phyloP scores from a whole-genome alignment of 371 early-diverging fungal genomes.

The Lichtheimia hyalospora region DNA sequence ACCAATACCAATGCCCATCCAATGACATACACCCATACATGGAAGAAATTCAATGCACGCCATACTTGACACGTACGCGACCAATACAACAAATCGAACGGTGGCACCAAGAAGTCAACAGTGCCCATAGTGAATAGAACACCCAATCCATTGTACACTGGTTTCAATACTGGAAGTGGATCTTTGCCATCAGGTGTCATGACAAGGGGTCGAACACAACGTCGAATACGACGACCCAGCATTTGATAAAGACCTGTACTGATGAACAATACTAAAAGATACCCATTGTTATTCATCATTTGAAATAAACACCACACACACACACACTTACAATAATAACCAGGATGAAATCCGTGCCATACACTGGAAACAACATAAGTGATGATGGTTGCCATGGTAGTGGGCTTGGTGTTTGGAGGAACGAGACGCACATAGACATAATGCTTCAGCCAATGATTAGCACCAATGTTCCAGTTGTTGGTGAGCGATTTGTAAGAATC shows the following conservation, averaged over 20 bases:
- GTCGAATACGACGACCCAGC: conserved; percentile 50
- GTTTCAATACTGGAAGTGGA: conserved; percentile 30
- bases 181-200: conserved; percentile 36
- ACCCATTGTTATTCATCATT: not conserved
- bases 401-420: conserved; percentile 40
- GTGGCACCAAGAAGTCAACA: conserved; percentile 68
- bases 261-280: conserved; percentile 26
- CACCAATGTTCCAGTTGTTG: conserved; percentile 88
- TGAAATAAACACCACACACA: conserved; percentile 20
- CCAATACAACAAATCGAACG: conserved; percentile 71
- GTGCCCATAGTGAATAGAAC: conserved; percentile 63
- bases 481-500: conserved; percentile 68
- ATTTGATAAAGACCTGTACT: conserved; percentile 22
- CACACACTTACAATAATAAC: conserved; percentile 70
- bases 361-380: conserved; percentile 84
- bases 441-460: conserved; percentile 83
- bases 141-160: conserved; percentile 67
- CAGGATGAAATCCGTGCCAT: conserved; percentile 96
- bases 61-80: conserved; percentile 58
- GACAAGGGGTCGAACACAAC: conserved; percentile 70
- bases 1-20: conserved; percentile 18
- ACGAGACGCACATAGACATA: conserved; percentile 80
- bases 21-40: conserved; percentile 44
- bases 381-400: conserved; percentile 54
- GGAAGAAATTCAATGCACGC: conserved; percentile 55